These are phyloP conservation scores for Chaetoscypha palmicola DNA, from an alignment of 2,329 filamentous ascomycete genomes.

Conservation along the genomic window DNA sequence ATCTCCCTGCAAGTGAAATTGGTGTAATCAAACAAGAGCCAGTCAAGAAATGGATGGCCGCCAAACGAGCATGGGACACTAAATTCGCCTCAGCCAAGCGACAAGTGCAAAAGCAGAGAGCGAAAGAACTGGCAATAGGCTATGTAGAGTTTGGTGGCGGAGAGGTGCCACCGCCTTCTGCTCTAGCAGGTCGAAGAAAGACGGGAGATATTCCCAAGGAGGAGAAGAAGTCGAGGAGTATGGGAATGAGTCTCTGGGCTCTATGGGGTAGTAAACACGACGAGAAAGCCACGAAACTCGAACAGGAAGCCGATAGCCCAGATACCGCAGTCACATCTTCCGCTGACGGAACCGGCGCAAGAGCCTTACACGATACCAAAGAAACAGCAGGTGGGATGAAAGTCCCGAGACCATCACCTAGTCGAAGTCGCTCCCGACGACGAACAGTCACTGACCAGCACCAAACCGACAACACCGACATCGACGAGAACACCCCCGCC, in stretches of 20 bases:
- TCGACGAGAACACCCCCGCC: constrained; percentile 38
- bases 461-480: constrained; percentile 35
- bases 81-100: constrained; percentile 64
- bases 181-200: constrained; percentile 65
- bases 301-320: constrained; percentile 43
- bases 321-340: constrained; percentile 31
- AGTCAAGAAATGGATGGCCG: constrained; percentile 74
- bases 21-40: constrained; percentile 75
- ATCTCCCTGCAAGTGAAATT: constrained; percentile 54
- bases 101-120: constrained; percentile 64
- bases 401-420: constrained; percentile 15
- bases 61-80: constrained; percentile 65
- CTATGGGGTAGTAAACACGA: constrained; percentile 88
- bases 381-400: constrained; percentile 12
- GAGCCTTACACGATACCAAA: constrained; percentile 18
- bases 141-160: constrained; percentile 63
- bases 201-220: constrained; percentile 40
- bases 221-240: constrained; percentile 55
- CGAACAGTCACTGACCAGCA: constrained; percentile 45
- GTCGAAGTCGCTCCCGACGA: constrained; percentile 38
- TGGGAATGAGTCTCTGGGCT: constrained; percentile 77
- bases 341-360: constrained; percentile 39
- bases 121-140: constrained; percentile 65
- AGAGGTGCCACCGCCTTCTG: constrained; percentile 76
- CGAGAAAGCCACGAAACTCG: constrained; percentile 58